Conservation (phyloP, 2,329 filamentous ascomycete genomes). For the Coniochaeta hoffmannii region DNA sequence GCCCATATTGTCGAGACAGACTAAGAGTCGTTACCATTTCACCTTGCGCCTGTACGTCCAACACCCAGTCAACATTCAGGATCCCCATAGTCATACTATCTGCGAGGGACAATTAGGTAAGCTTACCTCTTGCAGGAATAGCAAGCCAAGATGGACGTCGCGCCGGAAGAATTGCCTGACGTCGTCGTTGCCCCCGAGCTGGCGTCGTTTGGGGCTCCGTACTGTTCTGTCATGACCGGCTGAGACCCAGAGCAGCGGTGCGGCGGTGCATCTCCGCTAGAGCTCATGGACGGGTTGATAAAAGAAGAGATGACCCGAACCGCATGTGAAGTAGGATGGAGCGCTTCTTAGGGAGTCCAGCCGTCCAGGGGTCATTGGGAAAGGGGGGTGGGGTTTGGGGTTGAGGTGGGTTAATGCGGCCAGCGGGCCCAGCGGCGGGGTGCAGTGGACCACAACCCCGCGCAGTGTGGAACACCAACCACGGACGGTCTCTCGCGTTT, state of each 20-base stretch:
- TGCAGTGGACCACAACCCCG: too few species aligned
- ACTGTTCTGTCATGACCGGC: background rate
- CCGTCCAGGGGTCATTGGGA: too few species aligned
- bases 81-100: background rate
- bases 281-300: background rate
- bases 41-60: constrained; percentile 13
- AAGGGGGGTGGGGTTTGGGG: background rate
- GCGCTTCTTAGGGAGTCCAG: background rate
- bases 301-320: background rate
- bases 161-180: background rate
- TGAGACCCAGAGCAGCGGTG: background rate
- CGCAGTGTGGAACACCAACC: background rate
- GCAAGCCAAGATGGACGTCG: constrained; percentile 5
- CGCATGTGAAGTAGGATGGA: background rate
- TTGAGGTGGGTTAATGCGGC: background rate
- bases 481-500: background rate
- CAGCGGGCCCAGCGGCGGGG: background rate
- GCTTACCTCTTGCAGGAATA: constrained; percentile 10
- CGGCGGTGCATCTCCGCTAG: background rate
- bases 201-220: background rate
- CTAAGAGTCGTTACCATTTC: constrained; percentile 13
- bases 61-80: constrained; percentile 1
- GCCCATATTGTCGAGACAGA: background rate
- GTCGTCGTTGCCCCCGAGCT: background rate
- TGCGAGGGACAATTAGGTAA: background rate